These are phyloP conservation scores for Wickerhamiella occidentalis DNA, from an alignment of 805 yeast species.

Conservation along the genomic window DNA sequence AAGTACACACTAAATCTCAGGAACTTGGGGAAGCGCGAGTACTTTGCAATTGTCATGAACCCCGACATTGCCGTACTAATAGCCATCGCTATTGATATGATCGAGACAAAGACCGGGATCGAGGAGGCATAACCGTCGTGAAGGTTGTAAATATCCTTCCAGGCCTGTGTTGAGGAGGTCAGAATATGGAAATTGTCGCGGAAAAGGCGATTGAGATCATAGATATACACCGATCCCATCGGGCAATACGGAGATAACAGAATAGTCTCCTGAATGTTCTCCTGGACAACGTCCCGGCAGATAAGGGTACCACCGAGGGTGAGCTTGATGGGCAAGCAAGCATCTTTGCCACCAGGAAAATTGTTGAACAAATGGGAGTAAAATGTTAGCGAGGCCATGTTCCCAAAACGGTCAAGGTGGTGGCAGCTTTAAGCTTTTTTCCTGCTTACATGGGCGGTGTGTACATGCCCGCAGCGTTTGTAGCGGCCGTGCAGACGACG, in stretches of 20 bases:
- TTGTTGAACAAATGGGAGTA: neutral
- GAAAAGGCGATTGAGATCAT: neutral
- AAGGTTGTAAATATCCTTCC: neutral
- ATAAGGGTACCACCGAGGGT: neutral
- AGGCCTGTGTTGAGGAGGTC: slow-evolving; percentile 1
- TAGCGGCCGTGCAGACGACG: slow-evolving; percentile 17
- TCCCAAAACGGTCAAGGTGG: neutral
- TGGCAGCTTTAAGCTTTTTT: neutral
- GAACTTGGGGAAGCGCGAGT: slow-evolving; percentile 2
- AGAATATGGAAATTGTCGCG: neutral
- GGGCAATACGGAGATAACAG: slow-evolving; percentile 6
- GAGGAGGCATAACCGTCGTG: slow-evolving; percentile 4
- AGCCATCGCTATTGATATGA: slow-evolving; percentile 1
- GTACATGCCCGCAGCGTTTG: slow-evolving; percentile 24
- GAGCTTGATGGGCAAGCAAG: slow-evolving; percentile 7
- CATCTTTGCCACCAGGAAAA: neutral
- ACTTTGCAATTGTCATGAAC: slow-evolving; percentile 6
- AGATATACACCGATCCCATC: slow-evolving; percentile 4
- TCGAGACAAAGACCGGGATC: slow-evolving; percentile 8
- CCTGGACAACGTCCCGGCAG: neutral
- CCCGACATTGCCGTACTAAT: neutral
- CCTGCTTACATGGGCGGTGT: slow-evolving; percentile 16
- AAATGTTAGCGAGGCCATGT: neutral
- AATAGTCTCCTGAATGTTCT: neutral
- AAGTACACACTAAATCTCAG: slow-evolving; percentile 2